Percentiles rank a stretch among this genome's conserved stretches.
These are phyloP conservation scores for Lepiota brunneoincarnata DNA, from an alignment of 768 basidiomycete species.

Conservation along the genomic window DNA sequence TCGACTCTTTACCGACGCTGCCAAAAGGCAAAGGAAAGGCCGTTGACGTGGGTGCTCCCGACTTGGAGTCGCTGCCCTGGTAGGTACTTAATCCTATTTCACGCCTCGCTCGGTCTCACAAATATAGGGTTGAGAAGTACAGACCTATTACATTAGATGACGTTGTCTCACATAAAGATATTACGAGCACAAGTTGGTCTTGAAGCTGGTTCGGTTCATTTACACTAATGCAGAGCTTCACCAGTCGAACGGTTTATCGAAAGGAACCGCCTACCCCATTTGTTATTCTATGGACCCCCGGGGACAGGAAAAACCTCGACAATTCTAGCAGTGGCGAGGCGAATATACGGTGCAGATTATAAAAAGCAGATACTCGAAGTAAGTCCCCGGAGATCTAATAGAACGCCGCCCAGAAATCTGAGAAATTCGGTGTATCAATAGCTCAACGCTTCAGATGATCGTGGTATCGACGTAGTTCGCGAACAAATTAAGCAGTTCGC, in stretches of 20 bases:
- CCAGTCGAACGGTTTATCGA: conserved; percentile 96
- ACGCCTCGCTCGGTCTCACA: conserved; percentile 10
- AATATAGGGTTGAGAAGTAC: conserved; percentile 93
- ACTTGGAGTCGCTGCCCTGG: conserved; percentile 83
- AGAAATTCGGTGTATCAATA: conserved; percentile 25
- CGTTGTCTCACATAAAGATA: conserved; percentile 96
- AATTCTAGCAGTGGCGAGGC: conserved; percentile 90
- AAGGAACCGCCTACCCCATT: conserved; percentile 89
- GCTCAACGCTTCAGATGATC: conserved; percentile 98
- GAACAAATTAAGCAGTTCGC: conserved; percentile 99
- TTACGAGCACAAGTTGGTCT: conserved; percentile 85
- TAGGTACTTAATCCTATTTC: conserved; percentile 30
- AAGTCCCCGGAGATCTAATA: conserved; percentile 14
- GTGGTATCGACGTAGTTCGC: conserved; percentile 97
- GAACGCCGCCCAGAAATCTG: conserved; percentile 1
- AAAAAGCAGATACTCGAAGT: conserved; percentile 95
- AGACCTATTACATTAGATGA: conserved; percentile 88
- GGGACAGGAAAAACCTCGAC: conserved; percentile 99
- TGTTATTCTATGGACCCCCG: conserved; percentile 96
- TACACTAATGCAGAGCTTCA: conserved; percentile 11
- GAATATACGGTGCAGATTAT: conserved; percentile 87
- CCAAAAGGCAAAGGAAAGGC: conserved; percentile 76
- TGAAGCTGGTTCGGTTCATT: not conserved
- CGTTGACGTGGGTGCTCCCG: conserved; percentile 36
- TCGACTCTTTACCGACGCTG: conserved; percentile 31